Base-by-base conservation (phyloP, 2,329 filamentous ascomycete species). In the Endothia cerciana region DNA sequence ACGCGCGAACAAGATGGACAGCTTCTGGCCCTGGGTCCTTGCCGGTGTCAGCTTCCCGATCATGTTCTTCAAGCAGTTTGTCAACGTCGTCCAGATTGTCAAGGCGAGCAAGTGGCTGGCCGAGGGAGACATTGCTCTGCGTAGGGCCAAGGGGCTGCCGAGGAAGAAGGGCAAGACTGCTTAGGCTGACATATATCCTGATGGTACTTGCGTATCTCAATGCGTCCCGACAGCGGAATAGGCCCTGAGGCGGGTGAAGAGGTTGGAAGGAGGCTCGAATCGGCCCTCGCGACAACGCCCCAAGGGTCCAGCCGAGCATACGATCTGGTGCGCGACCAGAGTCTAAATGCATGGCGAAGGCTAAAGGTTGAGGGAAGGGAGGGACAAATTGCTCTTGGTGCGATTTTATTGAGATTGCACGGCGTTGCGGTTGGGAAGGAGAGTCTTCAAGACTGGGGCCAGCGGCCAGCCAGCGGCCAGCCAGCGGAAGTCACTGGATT, bases 101-200 rank as follows among this genome's bases (percentile, higher is more conserved):
- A 97, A 97, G 79, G 95, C 95, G 7, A 94, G 93, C 79, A 89
- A 88, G 74, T 96, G 92, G 89, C 84, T 99, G 47, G 95, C 93
- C 0, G 94, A 98, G 79, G 93, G 93, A n/a, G 95, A 99, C 73
- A 78, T 91, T 43, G 84, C 87, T 72, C 82, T 85, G 68, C 86
- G 93, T 73, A 85, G 77, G 71, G 81, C 79, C 30, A 78, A 77
- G 67, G 87, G 87, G 3, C 74, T 89, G 36, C 83, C 85, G 30
- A 82, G 82, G 71, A 81, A 80, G 69, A 41, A 72, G 74, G 59
- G 45, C 4, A 69, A 69, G 62, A 57, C 58, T 38, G 60, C 62
- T 45, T 67, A 43, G 43, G 38, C 41, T 15, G 22, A n/a, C 13
- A 36, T 8, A 36, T 8, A 5, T 6, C n/a, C 15, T n/a, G 57